Base-by-base conservation (phyloP, 2,329 filamentous ascomycete species). In the Aspergillus carbonarius region DNA sequence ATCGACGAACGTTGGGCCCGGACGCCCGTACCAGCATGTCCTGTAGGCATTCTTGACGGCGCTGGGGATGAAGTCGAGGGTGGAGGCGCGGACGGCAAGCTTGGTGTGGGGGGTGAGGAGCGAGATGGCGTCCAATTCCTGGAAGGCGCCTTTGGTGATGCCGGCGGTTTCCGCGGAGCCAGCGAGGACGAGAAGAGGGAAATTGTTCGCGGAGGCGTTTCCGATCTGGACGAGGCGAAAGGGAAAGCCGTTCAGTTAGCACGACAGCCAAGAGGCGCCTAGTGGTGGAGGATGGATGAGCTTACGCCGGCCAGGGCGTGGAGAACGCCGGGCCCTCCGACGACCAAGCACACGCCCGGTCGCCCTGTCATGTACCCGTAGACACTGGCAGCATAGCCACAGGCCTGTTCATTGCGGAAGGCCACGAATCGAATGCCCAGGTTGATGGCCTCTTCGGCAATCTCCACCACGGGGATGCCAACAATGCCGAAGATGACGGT, bases 331-430 rank as follows among this genome's bases (percentile, higher is more conserved):
- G 83, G 83, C 8, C 83, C 83, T 53, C 83, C 83, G 2, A 86
- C 83, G n/a, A 84, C 80, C 39, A 85, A 74, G 66, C 82, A 85
- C 9, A 85, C 80, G 3, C 82, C 84, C 4, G 83, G 83, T 55
- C 69, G 78, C 18, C 82, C 82, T 3, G 81, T 85, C 63, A 85
- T 74, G 63, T 84, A 86, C 13, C 83, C 83, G 77, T 85, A 85
- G 5, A 81, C 81, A 49, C 80, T 82, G 3, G 83, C 83, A 10
- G 83, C 83, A 75, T 85, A 85, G 62, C 79, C 80, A 32, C 81
- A 82, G 10, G 83, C 82, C 69, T 86, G 83, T 63, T 86, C 83
- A 62, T 85, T 86, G 30, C 83, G 74, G 63, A 85, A 85, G 25
- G 79, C 82, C 53, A 85, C 80, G 69, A 85, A 85, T 30, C 81